A percentile compares a stretch with the other conserved stretches of the same genome.
Evolutionary conservation across 148 eudicot species (phyloP).

Genomic region (Pharnaceum exiguum): DNA sequence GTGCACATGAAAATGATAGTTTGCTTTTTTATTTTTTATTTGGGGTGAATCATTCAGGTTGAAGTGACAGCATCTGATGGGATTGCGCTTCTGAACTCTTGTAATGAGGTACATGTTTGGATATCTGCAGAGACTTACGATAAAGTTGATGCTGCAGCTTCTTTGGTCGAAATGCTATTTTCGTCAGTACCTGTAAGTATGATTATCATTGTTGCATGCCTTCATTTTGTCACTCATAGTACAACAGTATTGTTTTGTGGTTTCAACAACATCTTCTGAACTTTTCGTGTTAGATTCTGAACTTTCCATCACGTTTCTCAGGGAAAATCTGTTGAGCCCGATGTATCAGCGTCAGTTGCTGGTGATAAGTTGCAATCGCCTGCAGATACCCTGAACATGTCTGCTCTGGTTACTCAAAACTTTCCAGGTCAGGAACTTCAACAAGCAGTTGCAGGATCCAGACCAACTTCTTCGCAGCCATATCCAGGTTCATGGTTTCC

Average conservation of each 20-base stretch:
- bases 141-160: slow-evolving; percentile 89
- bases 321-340: slow-evolving; percentile 43
- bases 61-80: slow-evolving; percentile 58
- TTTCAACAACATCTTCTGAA: neutral
- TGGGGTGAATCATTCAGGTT: slow-evolving; percentile 28
- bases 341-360: slow-evolving; percentile 33
- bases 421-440: slow-evolving; percentile 34
- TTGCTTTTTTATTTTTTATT: neutral
- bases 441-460: slow-evolving; percentile 34
- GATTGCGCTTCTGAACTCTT: slow-evolving; percentile 44
- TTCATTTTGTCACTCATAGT: no score
- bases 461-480: slow-evolving; percentile 34
- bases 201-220: neutral
- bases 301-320: slow-evolving; percentile 11
- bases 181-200: slow-evolving; percentile 67
- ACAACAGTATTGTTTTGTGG: neutral
- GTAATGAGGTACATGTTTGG: slow-evolving; percentile 59
- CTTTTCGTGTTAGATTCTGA: neutral
- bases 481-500: slow-evolving; percentile 58
- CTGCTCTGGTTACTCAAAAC: slow-evolving; percentile 23
- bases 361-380: slow-evolving; percentile 25
- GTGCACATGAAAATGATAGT: neutral
- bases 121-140: slow-evolving; percentile 84
- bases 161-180: slow-evolving; percentile 63
- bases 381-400: slow-evolving; percentile 26